phyloP scores from a whole-genome alignment of 73 alveolate genomes.

The Paramecium sexaurelia region DNA sequence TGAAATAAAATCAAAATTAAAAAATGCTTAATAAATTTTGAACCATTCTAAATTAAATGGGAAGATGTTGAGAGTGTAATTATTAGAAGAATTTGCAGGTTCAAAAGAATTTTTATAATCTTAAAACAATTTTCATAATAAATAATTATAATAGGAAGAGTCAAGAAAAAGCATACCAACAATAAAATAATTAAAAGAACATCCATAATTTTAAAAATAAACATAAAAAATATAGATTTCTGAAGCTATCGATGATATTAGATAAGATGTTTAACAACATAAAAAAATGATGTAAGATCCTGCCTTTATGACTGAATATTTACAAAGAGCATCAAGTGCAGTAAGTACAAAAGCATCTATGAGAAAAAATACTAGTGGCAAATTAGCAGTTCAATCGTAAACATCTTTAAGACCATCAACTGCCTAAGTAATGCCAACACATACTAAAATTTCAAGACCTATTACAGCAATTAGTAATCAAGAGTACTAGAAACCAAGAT shows the following conservation, averaged over 20 bases:
- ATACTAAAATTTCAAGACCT: neutral
- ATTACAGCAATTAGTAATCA: conserved; percentile 18
- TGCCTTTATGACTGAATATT: conserved; percentile 28
- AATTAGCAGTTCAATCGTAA: neutral
- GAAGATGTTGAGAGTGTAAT: conserved; percentile 40
- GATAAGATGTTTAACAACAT: neutral
- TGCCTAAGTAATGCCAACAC: neutral
- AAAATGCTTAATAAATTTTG: conserved; percentile 31
- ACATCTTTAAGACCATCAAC: conserved; percentile 40
- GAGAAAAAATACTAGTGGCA: neutral
- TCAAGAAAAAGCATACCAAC: neutral
- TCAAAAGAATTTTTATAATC: neutral
- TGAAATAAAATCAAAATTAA: conserved; percentile 22
- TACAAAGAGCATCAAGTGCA: conserved; percentile 45
- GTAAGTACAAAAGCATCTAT: neutral
- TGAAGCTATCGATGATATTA: conserved; percentile 1
- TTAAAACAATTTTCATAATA: neutral
- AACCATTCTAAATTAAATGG: conserved; percentile 59
- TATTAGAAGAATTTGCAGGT: conserved; percentile 25
- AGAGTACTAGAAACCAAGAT: neutral
- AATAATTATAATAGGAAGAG: neutral
- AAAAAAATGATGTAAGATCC: conserved; percentile 51
- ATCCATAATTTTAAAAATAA: conserved; percentile 6
- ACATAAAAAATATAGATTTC: neutral
- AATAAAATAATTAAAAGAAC: neutral